Conservation (phyloP, 2,329 filamentous ascomycete genomes). For the Furcasterigmium furcatum region DNA sequence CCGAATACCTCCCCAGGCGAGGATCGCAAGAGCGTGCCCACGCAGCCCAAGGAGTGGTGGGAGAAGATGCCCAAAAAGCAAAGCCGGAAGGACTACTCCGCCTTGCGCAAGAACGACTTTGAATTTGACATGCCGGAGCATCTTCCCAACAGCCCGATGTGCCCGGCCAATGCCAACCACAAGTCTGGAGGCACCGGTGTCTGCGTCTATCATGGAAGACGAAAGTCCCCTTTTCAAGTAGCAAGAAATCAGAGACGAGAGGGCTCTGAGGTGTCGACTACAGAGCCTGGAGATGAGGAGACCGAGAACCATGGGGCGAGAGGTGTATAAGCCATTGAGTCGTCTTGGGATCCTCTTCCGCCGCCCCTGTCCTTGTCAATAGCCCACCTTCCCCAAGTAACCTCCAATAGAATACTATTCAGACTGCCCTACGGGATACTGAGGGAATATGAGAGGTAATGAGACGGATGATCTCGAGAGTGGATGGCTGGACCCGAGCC, state of each 20-base stretch:
- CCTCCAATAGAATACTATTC: too few species aligned
- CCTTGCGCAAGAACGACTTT: slow-evolving; percentile 24
- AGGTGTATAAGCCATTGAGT: too few species aligned
- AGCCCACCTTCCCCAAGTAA: too few species aligned
- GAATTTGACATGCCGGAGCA: slow-evolving; percentile 49
- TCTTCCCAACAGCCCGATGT: slow-evolving; percentile 47
- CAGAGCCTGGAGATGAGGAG: neutral
- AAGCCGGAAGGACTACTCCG: slow-evolving; percentile 13
- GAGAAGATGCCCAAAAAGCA: slow-evolving; percentile 22
- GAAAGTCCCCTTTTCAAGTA: slow-evolving; percentile 12
- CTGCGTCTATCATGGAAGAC: slow-evolving; percentile 47
- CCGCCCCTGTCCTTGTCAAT: too few species aligned
- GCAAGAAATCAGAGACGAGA: slow-evolving; percentile 6
- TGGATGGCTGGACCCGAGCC: too few species aligned
- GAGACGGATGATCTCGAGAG: too few species aligned
- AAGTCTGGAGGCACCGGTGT: slow-evolving; percentile 40
- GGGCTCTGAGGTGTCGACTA: slow-evolving; percentile 11
- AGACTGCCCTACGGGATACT: too few species aligned
- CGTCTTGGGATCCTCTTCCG: too few species aligned
- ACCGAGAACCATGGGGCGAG: too few species aligned
- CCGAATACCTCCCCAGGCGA: slow-evolving; percentile 2
- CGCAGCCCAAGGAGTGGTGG: slow-evolving; percentile 30
- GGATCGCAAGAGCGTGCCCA: slow-evolving; percentile 2
- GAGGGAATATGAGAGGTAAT: too few species aligned
- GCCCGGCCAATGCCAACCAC: slow-evolving; percentile 43